Base-by-base conservation (phyloP, 495 filamentous ascomycete genomes). In the Podospora fimiseda region DNA sequence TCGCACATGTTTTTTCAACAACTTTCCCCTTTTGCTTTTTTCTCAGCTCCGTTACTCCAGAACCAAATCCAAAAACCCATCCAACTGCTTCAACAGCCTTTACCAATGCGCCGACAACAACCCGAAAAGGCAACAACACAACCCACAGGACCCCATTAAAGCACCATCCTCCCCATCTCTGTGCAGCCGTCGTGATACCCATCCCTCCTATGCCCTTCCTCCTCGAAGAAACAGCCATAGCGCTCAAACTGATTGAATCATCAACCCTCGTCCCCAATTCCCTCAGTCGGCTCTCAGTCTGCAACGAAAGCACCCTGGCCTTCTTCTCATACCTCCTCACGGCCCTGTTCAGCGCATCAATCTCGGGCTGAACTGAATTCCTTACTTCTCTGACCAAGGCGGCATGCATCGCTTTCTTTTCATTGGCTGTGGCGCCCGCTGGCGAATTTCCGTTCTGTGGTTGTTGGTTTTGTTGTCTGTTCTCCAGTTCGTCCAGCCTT, bases 271-370 rank as follows among this genome's bases (percentile, higher is more conserved):
- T 62, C 51, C 95, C 85, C 14, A 96, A 69, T 20, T 81, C 77
- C 20, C 76, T 73, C 33, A 97, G 77, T 15, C 87, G 80, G 15
- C 78, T 76, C 43, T 97, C 90, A 9, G 83, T 92, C 56, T 91
- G 83, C 48, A 84, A 75, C 0, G 82, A 71, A 16, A 86, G 78
- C 1, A 91, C 67, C 0, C 85, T 83, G 9, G 84, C 82, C 52
- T 89, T 85, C 66, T 95, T 96, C 71, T 98, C 93, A 58, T 96
- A 96, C n/a, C 89, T 82, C 13, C 93, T 80, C 23, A 97, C 85
- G 0, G 93, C 93, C 16, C 93, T 85, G 53, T 88, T 92, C 33
- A 98, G 70, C 3, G 89, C 88, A 57, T 98, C 93, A 23, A 96
- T 76, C 40, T 96, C 89, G 1, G 89, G 83, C 38, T 89, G 86